These are phyloP conservation scores for Russula abietina DNA, from an alignment of 768 basidiomycete genomes.

Conservation along the genomic window DNA sequence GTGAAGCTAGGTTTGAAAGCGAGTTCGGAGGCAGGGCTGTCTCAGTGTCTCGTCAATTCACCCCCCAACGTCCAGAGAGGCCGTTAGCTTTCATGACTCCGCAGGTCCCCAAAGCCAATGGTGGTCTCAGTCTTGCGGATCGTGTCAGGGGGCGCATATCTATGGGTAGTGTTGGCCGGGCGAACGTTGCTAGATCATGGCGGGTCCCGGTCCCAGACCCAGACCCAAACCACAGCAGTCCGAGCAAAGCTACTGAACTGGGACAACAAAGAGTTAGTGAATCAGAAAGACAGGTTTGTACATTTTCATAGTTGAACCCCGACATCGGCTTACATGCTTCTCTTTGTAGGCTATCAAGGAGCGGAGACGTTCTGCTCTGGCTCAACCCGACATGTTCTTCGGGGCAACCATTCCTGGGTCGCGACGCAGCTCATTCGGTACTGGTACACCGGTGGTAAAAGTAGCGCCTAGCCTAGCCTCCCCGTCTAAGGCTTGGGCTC, in stretches of 20 bases:
- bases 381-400: slow-evolving; percentile 43
- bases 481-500: slow-evolving; percentile 13
- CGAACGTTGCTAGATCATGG: slow-evolving; percentile 49
- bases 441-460: slow-evolving; percentile 14
- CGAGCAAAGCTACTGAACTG: background rate
- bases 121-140: slow-evolving; percentile 14
- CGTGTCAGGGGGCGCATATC: slow-evolving; percentile 22
- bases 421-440: slow-evolving; percentile 31
- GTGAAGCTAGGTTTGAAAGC: slow-evolving; percentile 18
- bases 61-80: slow-evolving; percentile 30
- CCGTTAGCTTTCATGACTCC: slow-evolving; percentile 53
- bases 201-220: slow-evolving; percentile 45
- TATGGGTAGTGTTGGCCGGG: slow-evolving; percentile 33
- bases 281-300: slow-evolving; percentile 11
- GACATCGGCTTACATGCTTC: background rate
- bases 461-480: background rate
- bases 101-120: slow-evolving; percentile 33
- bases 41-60: slow-evolving; percentile 19
- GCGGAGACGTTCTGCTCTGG: slow-evolving; percentile 53
- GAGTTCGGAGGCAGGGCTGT: background rate
- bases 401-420: slow-evolving; percentile 50
- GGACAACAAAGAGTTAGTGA: slow-evolving; percentile 6
- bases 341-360: slow-evolving; percentile 50
- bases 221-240: background rate
- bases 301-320: background rate